Percentiles rank a stretch among this genome's conserved stretches.
phyloP scores from a whole-genome alignment of 2,329 filamentous ascomycete species.

The Lomentospora prolificans region DNA sequence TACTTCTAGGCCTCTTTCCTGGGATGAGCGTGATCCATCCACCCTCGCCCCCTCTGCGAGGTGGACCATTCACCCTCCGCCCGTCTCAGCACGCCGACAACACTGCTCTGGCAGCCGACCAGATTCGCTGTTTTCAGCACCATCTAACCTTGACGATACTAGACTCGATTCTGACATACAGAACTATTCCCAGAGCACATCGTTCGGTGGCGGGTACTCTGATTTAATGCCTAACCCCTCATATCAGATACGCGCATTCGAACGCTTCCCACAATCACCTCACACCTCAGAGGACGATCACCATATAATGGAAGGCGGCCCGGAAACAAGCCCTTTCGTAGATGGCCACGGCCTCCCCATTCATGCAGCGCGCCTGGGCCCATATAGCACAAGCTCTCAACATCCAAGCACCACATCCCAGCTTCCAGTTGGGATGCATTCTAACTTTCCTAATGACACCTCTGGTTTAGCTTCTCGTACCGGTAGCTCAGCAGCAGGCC shows the following conservation, averaged over 20 bases:
- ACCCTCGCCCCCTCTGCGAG: not conserved
- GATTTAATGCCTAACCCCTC: not conserved
- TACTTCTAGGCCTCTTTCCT: not conserved
- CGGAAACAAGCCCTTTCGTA: too few species aligned
- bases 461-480: not conserved
- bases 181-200: not conserved
- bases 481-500: not conserved
- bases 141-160: not conserved
- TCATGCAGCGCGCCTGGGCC: too few species aligned
- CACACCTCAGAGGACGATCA: too few species aligned
- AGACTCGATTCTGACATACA: not conserved
- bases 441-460: not conserved
- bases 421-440: not conserved
- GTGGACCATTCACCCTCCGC: not conserved
- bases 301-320: too few species aligned
- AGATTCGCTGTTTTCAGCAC: not conserved
- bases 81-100: not conserved
- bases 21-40: not conserved
- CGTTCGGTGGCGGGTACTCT: not conserved
- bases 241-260: too few species aligned
- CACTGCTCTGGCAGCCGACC: not conserved
- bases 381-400: too few species aligned
- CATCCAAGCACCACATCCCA: too few species aligned
- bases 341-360: too few species aligned
- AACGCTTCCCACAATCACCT: too few species aligned